These are phyloP conservation scores for Parmelia sp. DNA, from an alignment of 495 filamentous ascomycete genomes.

Conservation along the genomic window DNA sequence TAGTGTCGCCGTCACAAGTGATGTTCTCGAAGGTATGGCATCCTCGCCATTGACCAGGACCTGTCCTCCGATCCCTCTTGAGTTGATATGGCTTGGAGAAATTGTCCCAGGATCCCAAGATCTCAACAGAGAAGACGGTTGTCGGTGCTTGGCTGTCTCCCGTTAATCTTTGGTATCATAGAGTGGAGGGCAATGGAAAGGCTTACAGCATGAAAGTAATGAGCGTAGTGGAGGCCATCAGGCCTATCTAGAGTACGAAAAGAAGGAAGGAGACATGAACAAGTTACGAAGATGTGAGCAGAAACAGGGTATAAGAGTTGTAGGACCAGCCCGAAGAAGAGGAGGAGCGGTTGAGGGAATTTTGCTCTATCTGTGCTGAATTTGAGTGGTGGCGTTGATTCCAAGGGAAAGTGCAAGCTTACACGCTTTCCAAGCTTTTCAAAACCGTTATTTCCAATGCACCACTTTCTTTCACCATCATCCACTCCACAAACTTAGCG, in stretches of 20 bases:
- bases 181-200: slow-evolving; percentile 2
- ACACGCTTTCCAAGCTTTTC: background rate
- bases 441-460: background rate
- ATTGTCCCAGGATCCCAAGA: slow-evolving; percentile 92
- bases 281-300: background rate
- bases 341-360: background rate
- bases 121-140: slow-evolving; percentile 63
- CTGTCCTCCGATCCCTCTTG: slow-evolving; percentile 65
- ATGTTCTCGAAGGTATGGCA: slow-evolving; percentile 81
- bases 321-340: slow-evolving; percentile 12
- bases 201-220: slow-evolving; percentile 71
- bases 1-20: slow-evolving; percentile 65
- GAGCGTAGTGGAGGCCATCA: slow-evolving; percentile 66
- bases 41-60: slow-evolving; percentile 70
- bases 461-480: background rate
- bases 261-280: background rate
- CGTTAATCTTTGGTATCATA: slow-evolving; percentile 14
- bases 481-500: no score
- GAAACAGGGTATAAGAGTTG: background rate
- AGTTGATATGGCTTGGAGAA: slow-evolving; percentile 71
- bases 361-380: background rate
- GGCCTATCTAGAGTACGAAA: slow-evolving; percentile 13
- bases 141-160: slow-evolving; percentile 56
- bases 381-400: slow-evolving; percentile 2
- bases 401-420: background rate